Percentiles rank a stretch among this genome's conserved stretches.
Evolutionary conservation across 2,329 filamentous ascomycete species (phyloP).

Genomic region (Cladorrhinum sp.): DNA sequence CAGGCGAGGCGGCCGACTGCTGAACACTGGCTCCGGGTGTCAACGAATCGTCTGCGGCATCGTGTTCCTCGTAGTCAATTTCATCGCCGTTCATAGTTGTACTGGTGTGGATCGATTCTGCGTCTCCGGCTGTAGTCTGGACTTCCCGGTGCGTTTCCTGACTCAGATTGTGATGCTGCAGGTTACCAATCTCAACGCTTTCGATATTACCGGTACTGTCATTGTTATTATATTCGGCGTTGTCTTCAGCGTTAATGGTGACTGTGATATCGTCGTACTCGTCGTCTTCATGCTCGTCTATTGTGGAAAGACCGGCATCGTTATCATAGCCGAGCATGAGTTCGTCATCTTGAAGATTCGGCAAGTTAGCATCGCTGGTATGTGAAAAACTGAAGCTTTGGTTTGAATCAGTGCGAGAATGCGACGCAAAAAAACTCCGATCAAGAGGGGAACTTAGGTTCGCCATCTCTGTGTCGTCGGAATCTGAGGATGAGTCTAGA

Average conservation of each 20-base stretch:
- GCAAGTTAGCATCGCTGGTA: slow-evolving; percentile 22
- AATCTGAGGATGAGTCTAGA: background rate
- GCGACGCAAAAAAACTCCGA: background rate
- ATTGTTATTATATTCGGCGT: background rate
- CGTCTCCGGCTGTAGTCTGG: slow-evolving; percentile 7
- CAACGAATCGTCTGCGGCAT: slow-evolving; percentile 28
- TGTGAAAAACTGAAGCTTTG: slow-evolving; percentile 12
- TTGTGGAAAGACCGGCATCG: slow-evolving; percentile 18
- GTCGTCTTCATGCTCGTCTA: slow-evolving; percentile 16
- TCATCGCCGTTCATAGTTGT: slow-evolving; percentile 38
- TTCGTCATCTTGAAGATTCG: slow-evolving; percentile 22
- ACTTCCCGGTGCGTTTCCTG: background rate
- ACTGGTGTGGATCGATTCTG: slow-evolving; percentile 27
- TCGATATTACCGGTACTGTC: slow-evolving; percentile 8
- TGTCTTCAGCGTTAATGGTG: slow-evolving; percentile 3
- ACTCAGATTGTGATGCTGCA: background rate
- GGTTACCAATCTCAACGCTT: background rate
- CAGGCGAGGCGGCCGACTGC: slow-evolving; percentile 2
- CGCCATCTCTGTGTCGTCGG: background rate
- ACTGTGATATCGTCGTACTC: slow-evolving; percentile 16
- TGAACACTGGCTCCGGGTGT: slow-evolving; percentile 16
- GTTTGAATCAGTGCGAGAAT: slow-evolving; percentile 10
- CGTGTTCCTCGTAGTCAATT: slow-evolving; percentile 33
- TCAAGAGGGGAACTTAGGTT: background rate
- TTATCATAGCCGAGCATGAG: slow-evolving; percentile 17